These are phyloP conservation scores for Aspergillus sclerotialis DNA, from an alignment of 2,329 filamentous ascomycete species.

Conservation along the genomic window DNA sequence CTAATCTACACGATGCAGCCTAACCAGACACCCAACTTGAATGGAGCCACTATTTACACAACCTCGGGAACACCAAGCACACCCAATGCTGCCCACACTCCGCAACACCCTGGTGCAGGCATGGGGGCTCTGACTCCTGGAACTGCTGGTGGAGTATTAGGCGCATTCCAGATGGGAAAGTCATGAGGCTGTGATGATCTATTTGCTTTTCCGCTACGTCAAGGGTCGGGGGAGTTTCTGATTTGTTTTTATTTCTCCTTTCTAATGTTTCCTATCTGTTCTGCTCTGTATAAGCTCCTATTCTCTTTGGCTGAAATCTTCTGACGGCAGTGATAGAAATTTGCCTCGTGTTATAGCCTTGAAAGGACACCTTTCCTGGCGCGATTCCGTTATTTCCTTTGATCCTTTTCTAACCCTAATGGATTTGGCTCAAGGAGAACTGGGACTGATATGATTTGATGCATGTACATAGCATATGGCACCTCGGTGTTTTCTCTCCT, in stretches of 20 bases:
- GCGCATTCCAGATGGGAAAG: conserved; percentile 51
- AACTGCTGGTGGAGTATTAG: conserved; percentile 67
- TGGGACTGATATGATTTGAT: conserved; percentile 25
- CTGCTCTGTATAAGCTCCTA: conserved; percentile 11
- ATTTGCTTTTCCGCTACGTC: conserved; percentile 6
- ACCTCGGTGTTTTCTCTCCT: conserved; percentile 19
- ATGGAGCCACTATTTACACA: conserved; percentile 46
- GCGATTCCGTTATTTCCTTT: conserved; percentile 5
- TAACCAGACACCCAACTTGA: conserved; percentile 48
- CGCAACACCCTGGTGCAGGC: conserved; percentile 44
- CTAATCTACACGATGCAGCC: conserved; percentile 38
- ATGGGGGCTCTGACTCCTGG: conserved; percentile 74
- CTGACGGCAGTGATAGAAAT: background rate
- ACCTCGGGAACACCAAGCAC: conserved; percentile 58
- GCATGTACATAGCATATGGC: conserved; percentile 30
- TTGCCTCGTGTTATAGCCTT: background rate
- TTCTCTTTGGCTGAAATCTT: conserved; percentile 2
- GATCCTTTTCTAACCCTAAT: conserved; percentile 3
- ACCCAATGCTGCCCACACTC: conserved; percentile 51
- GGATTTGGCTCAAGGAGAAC: conserved; percentile 4
- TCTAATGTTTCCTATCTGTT: conserved; percentile 3
- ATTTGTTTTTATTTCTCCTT: conserved; percentile 6
- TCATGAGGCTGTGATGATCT: conserved; percentile 14
- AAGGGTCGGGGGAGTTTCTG: conserved; percentile 8
- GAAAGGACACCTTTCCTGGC: conserved; percentile 1